phyloP scores from a whole-genome alignment of 805 yeast genomes.

The Wickerhamiella bombiphila region DNA sequence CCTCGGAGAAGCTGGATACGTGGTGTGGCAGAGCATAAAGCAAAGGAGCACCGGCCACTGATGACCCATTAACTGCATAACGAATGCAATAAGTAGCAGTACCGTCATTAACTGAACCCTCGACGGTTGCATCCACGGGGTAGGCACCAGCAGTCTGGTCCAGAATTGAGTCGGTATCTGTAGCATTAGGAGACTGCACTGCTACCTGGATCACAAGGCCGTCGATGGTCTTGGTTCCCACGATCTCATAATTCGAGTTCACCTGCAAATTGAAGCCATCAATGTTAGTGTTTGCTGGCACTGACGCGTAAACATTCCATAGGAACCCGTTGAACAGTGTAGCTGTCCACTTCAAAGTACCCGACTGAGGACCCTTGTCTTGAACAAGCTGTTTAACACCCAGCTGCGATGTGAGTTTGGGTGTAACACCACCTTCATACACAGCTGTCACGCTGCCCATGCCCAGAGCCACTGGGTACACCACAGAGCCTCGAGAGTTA shows the following conservation, averaged over 20 bases:
- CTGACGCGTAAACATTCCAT: conserved; percentile 37
- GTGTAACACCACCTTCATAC: conserved; percentile 33
- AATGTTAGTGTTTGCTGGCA: conserved; percentile 23
- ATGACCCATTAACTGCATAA: conserved; percentile 37
- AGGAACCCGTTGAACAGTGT: conserved; percentile 28
- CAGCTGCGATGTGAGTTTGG: conserved; percentile 32
- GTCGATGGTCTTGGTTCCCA: conserved; percentile 24
- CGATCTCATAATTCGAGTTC: conserved; percentile 24
- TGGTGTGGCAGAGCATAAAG: conserved; percentile 63
- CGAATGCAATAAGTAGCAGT: conserved; percentile 34
- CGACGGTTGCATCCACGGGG: conserved; percentile 34
- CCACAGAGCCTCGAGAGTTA: conserved; percentile 20
- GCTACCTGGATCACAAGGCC: conserved; percentile 38
- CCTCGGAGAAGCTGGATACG: conserved; percentile 29
- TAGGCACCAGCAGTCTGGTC: conserved; percentile 61
- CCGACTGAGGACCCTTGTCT: conserved; percentile 17
- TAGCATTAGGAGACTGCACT: conserved; percentile 27
- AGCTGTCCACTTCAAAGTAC: conserved; percentile 28
- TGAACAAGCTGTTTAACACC: conserved; percentile 30
- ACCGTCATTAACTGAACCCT: conserved; percentile 34
- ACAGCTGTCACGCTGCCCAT: conserved; percentile 65
- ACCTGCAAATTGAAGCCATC: conserved; percentile 24
- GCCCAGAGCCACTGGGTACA: conserved; percentile 62
- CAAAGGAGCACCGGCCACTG: conserved; percentile 29
- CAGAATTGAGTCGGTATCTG: conserved; percentile 32